phyloP scores from a whole-genome alignment of 2,329 filamentous ascomycete species.

The Mariannaea elegans region DNA sequence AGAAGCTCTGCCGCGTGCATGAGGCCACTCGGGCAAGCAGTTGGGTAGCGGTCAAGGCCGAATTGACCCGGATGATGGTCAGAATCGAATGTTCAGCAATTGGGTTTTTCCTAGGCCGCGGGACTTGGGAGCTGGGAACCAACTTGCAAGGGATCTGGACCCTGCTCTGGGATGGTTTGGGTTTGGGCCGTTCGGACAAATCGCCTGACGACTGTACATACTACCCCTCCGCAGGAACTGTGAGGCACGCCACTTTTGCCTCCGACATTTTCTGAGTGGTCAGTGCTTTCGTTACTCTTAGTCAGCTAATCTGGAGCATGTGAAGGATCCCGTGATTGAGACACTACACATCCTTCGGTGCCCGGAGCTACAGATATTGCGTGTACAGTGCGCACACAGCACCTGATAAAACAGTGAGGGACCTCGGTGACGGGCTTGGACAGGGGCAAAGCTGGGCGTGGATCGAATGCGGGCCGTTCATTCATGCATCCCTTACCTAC shows the following conservation, averaged over 20 bases:
- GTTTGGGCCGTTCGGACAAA: slow-evolving; percentile 16
- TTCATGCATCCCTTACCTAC: neutral
- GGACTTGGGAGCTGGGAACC: slow-evolving; percentile 6
- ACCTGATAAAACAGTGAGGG: slow-evolving; percentile 3
- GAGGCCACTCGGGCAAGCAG: slow-evolving; percentile 35
- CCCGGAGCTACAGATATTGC: slow-evolving; percentile 11
- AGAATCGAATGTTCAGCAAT: slow-evolving; percentile 43
- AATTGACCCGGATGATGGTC: slow-evolving; percentile 38
- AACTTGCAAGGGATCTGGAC: neutral
- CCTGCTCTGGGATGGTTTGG: slow-evolving; percentile 18
- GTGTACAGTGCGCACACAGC: neutral
- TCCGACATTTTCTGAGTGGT: neutral
- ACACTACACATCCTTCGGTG: neutral
- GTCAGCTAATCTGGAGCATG: neutral
- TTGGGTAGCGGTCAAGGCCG: slow-evolving; percentile 35
- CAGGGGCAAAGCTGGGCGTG: neutral
- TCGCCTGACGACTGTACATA: slow-evolving; percentile 30
- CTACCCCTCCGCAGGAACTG: slow-evolving; percentile 6
- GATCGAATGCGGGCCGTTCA: neutral
- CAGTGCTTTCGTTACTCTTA: neutral
- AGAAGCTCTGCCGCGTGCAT: slow-evolving; percentile 18
- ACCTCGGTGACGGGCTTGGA: neutral
- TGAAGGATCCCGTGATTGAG: neutral
- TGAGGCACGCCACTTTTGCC: slow-evolving; percentile 27
- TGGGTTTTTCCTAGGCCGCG: slow-evolving; percentile 22